A percentile compares a stretch with the other conserved stretches of the same genome.
Evolutionary conservation across 2,329 filamentous ascomycete genomes (phyloP).

Genomic region (Paraphaeosphaeria minitans): DNA sequence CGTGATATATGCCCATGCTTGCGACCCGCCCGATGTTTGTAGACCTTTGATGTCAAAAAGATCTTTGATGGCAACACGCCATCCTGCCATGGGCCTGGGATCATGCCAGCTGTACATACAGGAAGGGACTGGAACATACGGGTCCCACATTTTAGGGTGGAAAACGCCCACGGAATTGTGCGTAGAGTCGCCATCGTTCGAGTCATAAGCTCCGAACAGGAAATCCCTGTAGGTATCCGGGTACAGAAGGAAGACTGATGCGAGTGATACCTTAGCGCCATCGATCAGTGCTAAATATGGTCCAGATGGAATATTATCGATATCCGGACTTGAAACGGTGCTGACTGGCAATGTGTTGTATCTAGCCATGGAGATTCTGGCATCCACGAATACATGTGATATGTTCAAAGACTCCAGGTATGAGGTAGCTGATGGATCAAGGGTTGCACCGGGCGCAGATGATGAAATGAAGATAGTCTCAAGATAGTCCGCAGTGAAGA

Average conservation of each 20-base stretch:
- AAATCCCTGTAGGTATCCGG: constrained; percentile 38
- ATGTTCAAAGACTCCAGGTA: constrained; percentile 24
- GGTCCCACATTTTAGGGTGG: constrained; percentile 34
- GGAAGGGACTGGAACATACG: constrained; percentile 40
- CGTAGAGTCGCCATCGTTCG: constrained; percentile 28
- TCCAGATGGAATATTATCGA: constrained; percentile 25
- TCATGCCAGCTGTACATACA: constrained; percentile 47
- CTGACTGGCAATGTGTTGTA: not conserved
- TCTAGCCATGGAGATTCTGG: constrained; percentile 14
- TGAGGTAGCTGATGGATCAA: constrained; percentile 27
- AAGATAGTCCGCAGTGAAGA: constrained; percentile 46
- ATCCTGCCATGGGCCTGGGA: constrained; percentile 31
- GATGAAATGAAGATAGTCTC: constrained; percentile 40
- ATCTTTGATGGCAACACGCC: constrained; percentile 37
- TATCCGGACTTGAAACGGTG: not conserved
- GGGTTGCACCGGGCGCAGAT: constrained; percentile 10
- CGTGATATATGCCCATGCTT: constrained; percentile 31
- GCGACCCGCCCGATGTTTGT: constrained; percentile 30
- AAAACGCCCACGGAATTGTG: constrained; percentile 31
- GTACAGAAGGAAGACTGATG: constrained; percentile 38
- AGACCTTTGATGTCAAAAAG: constrained; percentile 34
- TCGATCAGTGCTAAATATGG: constrained; percentile 33
- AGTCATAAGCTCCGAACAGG: constrained; percentile 36
- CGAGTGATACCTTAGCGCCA: constrained; percentile 22
- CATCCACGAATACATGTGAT: constrained; percentile 23